Percentiles rank a stretch among this genome's conserved stretches.
Conservation (phyloP, 345 rosid species). For the Raphanus sativus region DNA sequence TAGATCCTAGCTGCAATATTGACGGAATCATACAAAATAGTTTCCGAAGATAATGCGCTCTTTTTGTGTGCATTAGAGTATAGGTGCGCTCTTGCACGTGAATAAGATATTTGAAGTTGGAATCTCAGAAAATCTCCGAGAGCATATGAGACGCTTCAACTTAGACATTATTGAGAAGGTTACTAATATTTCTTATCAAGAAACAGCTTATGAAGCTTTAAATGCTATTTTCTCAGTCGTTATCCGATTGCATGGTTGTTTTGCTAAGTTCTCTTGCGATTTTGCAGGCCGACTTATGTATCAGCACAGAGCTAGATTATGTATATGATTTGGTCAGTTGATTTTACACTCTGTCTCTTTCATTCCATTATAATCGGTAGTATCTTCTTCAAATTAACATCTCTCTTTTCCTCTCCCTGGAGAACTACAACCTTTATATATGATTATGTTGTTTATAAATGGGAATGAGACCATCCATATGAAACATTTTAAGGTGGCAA, state of each 20-base stretch:
- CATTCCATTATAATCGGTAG: background rate
- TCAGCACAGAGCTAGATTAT: conserved; percentile 79
- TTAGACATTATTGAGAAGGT: conserved; percentile 74
- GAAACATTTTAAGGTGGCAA: conserved; percentile 3
- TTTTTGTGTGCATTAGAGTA: conserved; percentile 49
- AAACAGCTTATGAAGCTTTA: conserved; percentile 22
- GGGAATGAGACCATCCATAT: background rate
- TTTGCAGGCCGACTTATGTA: conserved; percentile 69
- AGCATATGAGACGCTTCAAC: conserved; percentile 63
- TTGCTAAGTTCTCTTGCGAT: conserved; percentile 21
- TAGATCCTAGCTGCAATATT: background rate
- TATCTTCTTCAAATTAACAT: conserved; percentile 7
- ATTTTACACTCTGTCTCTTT: conserved; percentile 7
- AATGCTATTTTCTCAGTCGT: conserved; percentile 1
- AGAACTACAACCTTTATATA: background rate
- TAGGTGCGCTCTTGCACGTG: conserved; percentile 78
- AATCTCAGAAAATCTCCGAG: conserved; percentile 62
- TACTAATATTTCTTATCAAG: conserved; percentile 25
- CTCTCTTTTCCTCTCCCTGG: conserved; percentile 4
- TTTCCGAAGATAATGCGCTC: conserved; percentile 8
- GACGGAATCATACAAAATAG: background rate
- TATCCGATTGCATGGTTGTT: background rate
- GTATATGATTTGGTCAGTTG: conserved; percentile 82
- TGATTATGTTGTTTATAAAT: background rate
- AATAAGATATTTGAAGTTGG: conserved; percentile 88